phyloP scores from a whole-genome alignment of 139 green algal genomes.

The Picochlorum sp. region DNA sequence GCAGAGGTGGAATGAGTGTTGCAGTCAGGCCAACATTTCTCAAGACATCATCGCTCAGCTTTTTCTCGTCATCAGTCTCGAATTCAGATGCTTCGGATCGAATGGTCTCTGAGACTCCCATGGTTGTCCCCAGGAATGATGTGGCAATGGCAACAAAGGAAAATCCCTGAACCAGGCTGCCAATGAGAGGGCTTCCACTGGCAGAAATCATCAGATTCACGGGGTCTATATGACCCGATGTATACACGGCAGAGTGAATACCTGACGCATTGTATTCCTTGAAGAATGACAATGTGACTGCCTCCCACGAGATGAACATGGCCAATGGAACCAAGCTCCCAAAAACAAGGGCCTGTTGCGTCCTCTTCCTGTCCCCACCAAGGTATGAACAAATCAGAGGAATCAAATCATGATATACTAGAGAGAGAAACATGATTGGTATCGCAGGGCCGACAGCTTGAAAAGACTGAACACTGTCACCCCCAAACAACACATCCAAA shows the following conservation, averaged over 20 bases:
- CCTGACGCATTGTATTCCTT: not conserved
- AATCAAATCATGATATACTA: conserved; percentile 73
- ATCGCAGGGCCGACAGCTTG: conserved; percentile 21
- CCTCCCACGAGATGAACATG: conserved; percentile 67
- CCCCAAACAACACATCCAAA: conserved; percentile 15
- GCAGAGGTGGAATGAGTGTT: conserved; percentile 33
- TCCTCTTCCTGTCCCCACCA: conserved; percentile 31
- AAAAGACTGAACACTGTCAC: conserved; percentile 13
- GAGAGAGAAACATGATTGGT: conserved; percentile 59
- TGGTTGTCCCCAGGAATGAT: conserved; percentile 54
- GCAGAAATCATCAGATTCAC: not conserved
- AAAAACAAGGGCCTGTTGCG: conserved; percentile 33
- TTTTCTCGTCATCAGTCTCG: conserved; percentile 21
- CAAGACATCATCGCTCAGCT: conserved; percentile 13
- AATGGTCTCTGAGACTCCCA: conserved; percentile 41
- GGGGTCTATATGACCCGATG: not conserved
- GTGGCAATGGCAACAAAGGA: conserved; percentile 53
- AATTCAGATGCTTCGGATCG: conserved; percentile 23
- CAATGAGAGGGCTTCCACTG: not conserved
- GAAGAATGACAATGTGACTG: conserved; percentile 36
- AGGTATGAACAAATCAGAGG: conserved; percentile 59
- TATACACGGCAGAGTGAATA: not conserved
- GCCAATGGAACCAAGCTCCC: conserved; percentile 43
- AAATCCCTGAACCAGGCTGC: conserved; percentile 42
- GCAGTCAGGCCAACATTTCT: conserved; percentile 13